These are phyloP conservation scores for Fusarium zealandicum DNA, from an alignment of 2,329 filamentous ascomycete species.

Conservation along the genomic window DNA sequence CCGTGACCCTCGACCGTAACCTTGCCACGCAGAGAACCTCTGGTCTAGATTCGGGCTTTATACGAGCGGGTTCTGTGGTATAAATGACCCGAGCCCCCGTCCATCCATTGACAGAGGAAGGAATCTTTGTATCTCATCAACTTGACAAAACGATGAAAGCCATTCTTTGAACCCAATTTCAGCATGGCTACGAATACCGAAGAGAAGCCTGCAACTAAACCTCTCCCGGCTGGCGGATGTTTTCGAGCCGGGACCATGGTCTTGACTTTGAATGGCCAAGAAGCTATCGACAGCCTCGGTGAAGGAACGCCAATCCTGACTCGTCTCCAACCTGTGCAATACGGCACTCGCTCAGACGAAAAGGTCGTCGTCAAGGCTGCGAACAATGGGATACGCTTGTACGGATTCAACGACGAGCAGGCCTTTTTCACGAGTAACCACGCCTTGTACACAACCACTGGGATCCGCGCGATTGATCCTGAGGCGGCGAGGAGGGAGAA, in stretches of 20 bases:
- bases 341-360: not conserved
- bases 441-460: constrained; percentile 1
- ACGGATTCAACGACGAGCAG: not conserved
- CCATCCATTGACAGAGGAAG: not conserved
- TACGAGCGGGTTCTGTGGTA: not conserved
- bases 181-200: not conserved
- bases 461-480: constrained; percentile 1
- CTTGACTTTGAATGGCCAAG: not conserved
- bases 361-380: not conserved
- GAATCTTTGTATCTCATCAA: no score
- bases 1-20: not conserved
- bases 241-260: not conserved
- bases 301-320: not conserved
- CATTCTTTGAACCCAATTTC: not conserved
- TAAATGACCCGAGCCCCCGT: not conserved
- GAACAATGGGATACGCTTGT: not conserved
- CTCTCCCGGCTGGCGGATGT: not conserved
- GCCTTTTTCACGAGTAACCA: constrained; percentile 7
- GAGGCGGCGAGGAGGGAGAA: not conserved
- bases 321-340: not conserved
- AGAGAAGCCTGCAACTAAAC: not conserved
- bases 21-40: not conserved
- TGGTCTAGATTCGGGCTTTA: not conserved
- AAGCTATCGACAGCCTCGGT: not conserved
- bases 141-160: no score